Percentiles rank a stretch among this genome's conserved stretches.
phyloP scores from a whole-genome alignment of 371 early-diverging fungal genomes.

The Gilbertella persicaria region DNA sequence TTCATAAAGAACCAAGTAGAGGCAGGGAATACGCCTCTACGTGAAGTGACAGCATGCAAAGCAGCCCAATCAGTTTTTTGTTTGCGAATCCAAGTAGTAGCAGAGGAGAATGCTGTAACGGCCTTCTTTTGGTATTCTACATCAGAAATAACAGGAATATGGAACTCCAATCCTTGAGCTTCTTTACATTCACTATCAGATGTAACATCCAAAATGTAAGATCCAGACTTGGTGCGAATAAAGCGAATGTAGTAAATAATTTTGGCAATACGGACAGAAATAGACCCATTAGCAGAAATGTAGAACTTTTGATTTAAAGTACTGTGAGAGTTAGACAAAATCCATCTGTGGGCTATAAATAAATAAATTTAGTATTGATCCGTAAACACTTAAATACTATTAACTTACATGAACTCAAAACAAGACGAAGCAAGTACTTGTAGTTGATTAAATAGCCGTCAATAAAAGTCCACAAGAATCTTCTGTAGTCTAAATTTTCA shows the following conservation, averaged over 20 bases:
- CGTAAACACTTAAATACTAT: neutral
- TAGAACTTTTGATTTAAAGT: conserved; percentile 33
- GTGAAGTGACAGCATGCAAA: conserved; percentile 19
- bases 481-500: conserved; percentile 34
- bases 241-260: conserved; percentile 36
- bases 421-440: conserved; percentile 45
- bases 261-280: conserved; percentile 31
- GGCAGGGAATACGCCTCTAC: conserved; percentile 40
- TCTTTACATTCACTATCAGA: conserved; percentile 21
- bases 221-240: conserved; percentile 14
- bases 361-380: neutral
- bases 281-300: conserved; percentile 31
- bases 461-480: conserved; percentile 54
- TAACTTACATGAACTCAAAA: conserved; percentile 30
- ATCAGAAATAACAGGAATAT: conserved; percentile 36
- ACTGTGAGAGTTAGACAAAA: conserved; percentile 30
- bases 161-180: conserved; percentile 28
- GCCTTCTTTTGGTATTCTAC: conserved; percentile 23
- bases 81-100: conserved; percentile 23
- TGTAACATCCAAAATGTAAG: conserved; percentile 18
- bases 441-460: conserved; percentile 59
- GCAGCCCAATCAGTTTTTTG: conserved; percentile 25
- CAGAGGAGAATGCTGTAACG: conserved; percentile 16
- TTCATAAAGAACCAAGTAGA: conserved; percentile 48
- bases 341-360: conserved; percentile 36